Conservation (phyloP, 495 filamentous ascomycete genomes). For the Penicillium paradoxum region DNA sequence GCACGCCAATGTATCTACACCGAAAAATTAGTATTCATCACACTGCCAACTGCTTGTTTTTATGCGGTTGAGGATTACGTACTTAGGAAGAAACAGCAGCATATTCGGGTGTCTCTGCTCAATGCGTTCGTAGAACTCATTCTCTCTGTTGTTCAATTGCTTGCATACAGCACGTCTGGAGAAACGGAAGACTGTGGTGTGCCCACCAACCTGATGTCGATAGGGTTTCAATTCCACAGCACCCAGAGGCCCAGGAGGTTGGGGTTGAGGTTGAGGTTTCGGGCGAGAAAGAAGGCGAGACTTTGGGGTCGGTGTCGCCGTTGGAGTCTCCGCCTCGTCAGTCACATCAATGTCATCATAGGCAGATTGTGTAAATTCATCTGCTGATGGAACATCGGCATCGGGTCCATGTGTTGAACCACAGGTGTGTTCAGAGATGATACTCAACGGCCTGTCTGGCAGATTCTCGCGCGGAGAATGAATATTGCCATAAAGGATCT, state of each 20-base stretch:
- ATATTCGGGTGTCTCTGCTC: constrained; percentile 86
- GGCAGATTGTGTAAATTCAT: constrained; percentile 48
- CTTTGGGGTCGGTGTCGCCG: constrained; percentile 48
- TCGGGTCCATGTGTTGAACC: constrained; percentile 58
- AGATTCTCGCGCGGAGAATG: constrained; percentile 32
- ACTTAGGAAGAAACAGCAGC: constrained; percentile 89
- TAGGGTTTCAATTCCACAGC: constrained; percentile 97
- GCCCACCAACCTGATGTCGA: constrained; percentile 93
- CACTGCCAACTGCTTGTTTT: background rate
- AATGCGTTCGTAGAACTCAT: constrained; percentile 96
- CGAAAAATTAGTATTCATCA: constrained; percentile 34
- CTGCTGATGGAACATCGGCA: constrained; percentile 53
- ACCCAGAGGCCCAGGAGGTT: constrained; percentile 60
- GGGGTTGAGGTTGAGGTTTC: constrained; percentile 16
- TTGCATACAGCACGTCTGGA: constrained; percentile 95
- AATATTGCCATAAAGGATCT: constrained; percentile 57
- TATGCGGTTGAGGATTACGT: constrained; percentile 29
- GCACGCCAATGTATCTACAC: constrained; percentile 81
- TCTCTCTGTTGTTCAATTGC: constrained; percentile 93
- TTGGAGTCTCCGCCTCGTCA: constrained; percentile 59
- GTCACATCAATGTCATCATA: constrained; percentile 50
- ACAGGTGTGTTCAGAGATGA: constrained; percentile 36
- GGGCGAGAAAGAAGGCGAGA: constrained; percentile 31
- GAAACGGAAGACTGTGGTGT: constrained; percentile 94
- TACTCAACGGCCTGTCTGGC: constrained; percentile 31